Evolutionary conservation across 2,329 filamentous ascomycete species (phyloP), one percentile per base, ranked within the genome.

Genomic region (Pseudocercospora fuligena): DNA sequence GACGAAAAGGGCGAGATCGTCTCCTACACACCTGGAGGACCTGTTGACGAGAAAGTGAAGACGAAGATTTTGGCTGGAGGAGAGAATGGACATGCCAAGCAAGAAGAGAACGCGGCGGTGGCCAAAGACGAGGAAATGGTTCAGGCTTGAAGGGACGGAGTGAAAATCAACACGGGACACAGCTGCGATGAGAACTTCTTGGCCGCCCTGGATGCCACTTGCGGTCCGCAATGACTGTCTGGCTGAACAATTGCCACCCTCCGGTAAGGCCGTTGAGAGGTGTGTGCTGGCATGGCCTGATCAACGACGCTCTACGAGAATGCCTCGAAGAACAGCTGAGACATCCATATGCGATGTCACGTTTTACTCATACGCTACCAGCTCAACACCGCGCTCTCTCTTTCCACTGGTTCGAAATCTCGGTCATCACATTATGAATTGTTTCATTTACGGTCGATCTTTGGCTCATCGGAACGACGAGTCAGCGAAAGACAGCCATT

Each of bases 1-100:
- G 93, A 99, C 78, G 95, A 99, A 81, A 87, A 92, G 58, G 94
- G 93, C 66, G 90, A 96, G 64, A 90, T 97, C 6, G 92, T 94
- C 29, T 71, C 72, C 3, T 76, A 73, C 68, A 77, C 75, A 27
- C 75, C 75, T 3, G 75, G 75, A 33, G 72, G 71, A 2, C 66
- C 68, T 14, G 69, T 76, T 49, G 74, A 76, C 61, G 73, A 71
- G 61, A 72, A 70, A 61, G 75, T 77, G 12, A 71, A 69, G 68
- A 75, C 72, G 46, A 75, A 74, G 65, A 73, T 77, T 14, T 54
- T 77, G 64, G 75, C 74, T n/a, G 75, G 74, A 23, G 75, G 70
- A 5, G 73, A 76, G 51, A 70, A 69, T 54, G 67, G 64, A n/a
- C 60, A 64, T 43, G 31, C 49, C 12, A 62, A 63, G 57, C 47